phyloP scores from a whole-genome alignment of 2,329 filamentous ascomycete genomes.

The Diaporthe eres region DNA sequence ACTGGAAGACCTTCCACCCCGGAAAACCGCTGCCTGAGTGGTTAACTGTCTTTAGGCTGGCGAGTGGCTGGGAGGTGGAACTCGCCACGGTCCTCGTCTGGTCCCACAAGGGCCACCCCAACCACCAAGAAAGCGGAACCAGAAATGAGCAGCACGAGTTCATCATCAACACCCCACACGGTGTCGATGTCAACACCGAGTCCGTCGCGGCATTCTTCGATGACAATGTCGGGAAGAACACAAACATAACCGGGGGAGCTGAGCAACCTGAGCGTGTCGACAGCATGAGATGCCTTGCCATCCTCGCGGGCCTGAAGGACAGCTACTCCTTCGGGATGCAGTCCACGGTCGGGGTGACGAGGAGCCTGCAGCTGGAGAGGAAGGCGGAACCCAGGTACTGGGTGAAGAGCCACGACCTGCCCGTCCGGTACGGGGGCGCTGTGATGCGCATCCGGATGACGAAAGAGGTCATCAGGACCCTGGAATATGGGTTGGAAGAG shows the following conservation, averaged over 20 bases:
- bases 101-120: conserved; percentile 16
- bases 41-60: conserved; percentile 39
- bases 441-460: conserved; percentile 19
- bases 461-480: neutral
- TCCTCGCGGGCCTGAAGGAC: conserved; percentile 43
- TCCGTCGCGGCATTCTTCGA: conserved; percentile 33
- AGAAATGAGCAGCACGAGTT: conserved; percentile 24
- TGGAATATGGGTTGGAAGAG: conserved; percentile 17
- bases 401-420: conserved; percentile 28
- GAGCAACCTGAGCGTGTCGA: neutral
- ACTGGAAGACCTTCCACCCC: conserved; percentile 40
- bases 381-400: conserved; percentile 38
- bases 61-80: conserved; percentile 15
- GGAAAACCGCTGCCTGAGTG: conserved; percentile 36
- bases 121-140: neutral
- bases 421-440: conserved; percentile 28
- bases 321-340: conserved; percentile 1
- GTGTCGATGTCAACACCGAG: conserved; percentile 17
- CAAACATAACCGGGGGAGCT: neutral
- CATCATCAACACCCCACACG: conserved; percentile 41
- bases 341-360: conserved; percentile 11
- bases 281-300: conserved; percentile 30
- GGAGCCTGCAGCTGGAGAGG: conserved; percentile 38
- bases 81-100: conserved; percentile 36
- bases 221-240: neutral